Evolutionary conservation across 371 early-diverging fungal genomes (phyloP).

Genomic region (Rhizomucor pusillus): DNA sequence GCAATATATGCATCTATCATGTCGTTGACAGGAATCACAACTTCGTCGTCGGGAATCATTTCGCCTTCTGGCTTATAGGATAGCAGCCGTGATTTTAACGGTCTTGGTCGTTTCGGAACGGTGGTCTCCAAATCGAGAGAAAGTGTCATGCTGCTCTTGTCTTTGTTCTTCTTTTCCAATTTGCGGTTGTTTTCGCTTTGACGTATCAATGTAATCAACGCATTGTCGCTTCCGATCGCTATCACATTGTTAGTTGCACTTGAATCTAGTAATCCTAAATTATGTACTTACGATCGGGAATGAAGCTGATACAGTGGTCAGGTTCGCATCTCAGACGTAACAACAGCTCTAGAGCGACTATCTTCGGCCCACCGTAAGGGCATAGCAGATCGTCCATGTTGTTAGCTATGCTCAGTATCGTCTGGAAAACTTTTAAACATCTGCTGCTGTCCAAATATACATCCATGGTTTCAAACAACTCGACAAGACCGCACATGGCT

Average conservation of each 20-base stretch:
- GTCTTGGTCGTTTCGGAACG: constrained; percentile 41
- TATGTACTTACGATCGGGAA: constrained; percentile 35
- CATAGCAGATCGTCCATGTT: constrained; percentile 31
- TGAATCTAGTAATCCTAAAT: no score
- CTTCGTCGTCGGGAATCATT: no score
- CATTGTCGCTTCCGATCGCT: no score
- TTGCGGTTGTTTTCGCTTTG: no score
- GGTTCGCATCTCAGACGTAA: constrained; percentile 56
- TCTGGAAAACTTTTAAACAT: constrained; percentile 45
- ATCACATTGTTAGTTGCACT: background rate
- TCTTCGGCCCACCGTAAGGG: constrained; percentile 49
- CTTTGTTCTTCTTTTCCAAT: no score
- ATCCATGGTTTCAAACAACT: constrained; percentile 33
- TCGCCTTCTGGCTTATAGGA: no score
- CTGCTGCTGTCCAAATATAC: constrained; percentile 6
- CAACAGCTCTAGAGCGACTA: constrained; percentile 55
- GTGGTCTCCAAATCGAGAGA: no score
- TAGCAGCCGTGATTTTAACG: no score
- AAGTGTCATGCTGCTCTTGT: constrained; percentile 2
- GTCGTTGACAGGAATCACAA: constrained; percentile 29
- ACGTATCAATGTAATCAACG: no score
- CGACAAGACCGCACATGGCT: constrained; percentile 34
- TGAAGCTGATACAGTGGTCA: constrained; percentile 54
- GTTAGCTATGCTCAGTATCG: constrained; percentile 47
- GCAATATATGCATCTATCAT: constrained; percentile 51